phyloP scores from a whole-genome alignment of 768 basidiomycete species.

The Jaapia argillacea region DNA sequence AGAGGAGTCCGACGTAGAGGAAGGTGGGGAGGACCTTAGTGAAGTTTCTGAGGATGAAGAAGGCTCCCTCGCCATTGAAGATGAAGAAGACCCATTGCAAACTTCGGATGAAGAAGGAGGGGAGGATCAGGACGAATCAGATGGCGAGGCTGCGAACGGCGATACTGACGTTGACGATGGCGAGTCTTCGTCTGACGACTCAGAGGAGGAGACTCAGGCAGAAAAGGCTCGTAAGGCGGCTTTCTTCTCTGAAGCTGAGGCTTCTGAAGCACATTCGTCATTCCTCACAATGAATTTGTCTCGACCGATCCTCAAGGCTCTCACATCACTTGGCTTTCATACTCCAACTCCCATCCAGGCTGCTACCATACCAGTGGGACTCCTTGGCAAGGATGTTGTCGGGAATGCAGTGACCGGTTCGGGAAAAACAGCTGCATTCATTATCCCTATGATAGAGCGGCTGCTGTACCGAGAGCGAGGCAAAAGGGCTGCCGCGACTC shows the following conservation, averaged over 20 bases:
- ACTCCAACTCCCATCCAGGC: constrained; percentile 95
- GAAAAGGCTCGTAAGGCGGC: constrained; percentile 71
- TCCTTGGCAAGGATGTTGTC: constrained; percentile 92
- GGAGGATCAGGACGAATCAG: constrained; percentile 18
- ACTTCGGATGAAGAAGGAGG: constrained; percentile 32
- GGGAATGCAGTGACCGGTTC: constrained; percentile 95
- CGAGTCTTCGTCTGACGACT: constrained; percentile 52
- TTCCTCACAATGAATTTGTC: constrained; percentile 94
- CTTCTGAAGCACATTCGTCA: constrained; percentile 52
- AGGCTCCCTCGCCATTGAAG: constrained; percentile 14
- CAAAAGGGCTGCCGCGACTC: constrained; percentile 73
- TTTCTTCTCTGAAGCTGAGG: constrained; percentile 55
- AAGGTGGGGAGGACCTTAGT: constrained; percentile 17
- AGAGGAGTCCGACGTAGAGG: constrained; percentile 25
- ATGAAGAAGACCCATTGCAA: constrained; percentile 28
- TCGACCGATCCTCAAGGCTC: constrained; percentile 83
- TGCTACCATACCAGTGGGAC: constrained; percentile 86
- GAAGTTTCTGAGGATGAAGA: too few relatives aligned
- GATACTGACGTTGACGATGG: constrained; percentile 28
- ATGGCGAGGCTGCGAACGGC: constrained; percentile 12
- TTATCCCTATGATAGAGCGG: constrained; percentile 89
- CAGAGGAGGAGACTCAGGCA: constrained; percentile 47
- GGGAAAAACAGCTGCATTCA: constrained; percentile 97
- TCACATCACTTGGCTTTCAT: constrained; percentile 71
- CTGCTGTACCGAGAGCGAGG: constrained; percentile 87